These are phyloP conservation scores for Teunomyces pallodes DNA, from an alignment of 805 yeast genomes.

Conservation along the genomic window DNA sequence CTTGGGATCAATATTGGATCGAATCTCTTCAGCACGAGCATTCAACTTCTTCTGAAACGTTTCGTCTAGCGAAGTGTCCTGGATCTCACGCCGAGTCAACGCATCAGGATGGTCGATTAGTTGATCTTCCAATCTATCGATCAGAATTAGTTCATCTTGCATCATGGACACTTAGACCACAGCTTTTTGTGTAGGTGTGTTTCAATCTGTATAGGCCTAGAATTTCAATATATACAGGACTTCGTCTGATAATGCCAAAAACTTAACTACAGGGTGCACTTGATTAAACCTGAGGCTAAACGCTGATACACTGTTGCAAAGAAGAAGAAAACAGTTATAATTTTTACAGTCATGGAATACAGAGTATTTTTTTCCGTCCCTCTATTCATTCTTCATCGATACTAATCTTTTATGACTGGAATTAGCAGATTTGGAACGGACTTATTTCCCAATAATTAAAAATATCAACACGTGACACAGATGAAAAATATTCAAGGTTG, in stretches of 20 bases:
- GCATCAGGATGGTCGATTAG: constrained; percentile 44
- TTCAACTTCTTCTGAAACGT: constrained; percentile 42
- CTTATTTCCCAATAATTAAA: no score
- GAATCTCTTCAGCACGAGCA: constrained; percentile 40
- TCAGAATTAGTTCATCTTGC: constrained; percentile 29
- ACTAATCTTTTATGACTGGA: no score
- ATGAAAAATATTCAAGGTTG: background rate
- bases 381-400: no score
- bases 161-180: constrained; percentile 1
- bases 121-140: constrained; percentile 47
- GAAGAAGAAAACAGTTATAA: no score
- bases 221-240: background rate
- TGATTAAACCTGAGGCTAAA: no score
- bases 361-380: no score
- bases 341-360: no score
- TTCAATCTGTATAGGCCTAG: background rate
- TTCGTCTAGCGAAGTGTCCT: constrained; percentile 33
- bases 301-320: no score
- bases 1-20: constrained; percentile 6
- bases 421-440: no score
- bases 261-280: no score
- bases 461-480: background rate
- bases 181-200: background rate
- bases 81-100: constrained; percentile 25
- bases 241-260: background rate